These are phyloP conservation scores for Pythium angustatum DNA, from an alignment of 352 stramenopile genomes.

Conservation along the genomic window DNA sequence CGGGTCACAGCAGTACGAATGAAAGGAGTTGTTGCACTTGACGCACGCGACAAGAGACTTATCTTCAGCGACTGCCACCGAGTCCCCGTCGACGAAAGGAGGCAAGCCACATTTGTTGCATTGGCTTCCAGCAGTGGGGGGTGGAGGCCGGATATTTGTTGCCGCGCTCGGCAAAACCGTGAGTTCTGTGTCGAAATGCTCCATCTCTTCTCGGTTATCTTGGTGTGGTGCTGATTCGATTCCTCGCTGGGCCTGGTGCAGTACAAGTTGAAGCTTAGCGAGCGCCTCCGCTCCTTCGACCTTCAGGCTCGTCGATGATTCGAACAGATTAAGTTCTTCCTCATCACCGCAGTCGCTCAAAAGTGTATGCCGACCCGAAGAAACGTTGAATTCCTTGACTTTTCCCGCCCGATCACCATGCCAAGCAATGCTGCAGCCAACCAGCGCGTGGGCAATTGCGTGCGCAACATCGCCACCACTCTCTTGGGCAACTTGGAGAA, in stretches of 20 bases:
- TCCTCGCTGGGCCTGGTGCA: conserved; percentile 21
- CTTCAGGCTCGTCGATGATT: neutral
- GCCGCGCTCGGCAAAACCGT: conserved; percentile 11
- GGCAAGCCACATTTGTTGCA: conserved; percentile 25
- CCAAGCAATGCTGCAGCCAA: conserved; percentile 1
- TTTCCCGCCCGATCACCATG: neutral
- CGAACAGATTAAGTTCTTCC: conserved; percentile 1
- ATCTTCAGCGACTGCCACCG: neutral
- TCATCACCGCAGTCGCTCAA: neutral
- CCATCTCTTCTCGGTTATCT: neutral
- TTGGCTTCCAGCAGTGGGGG: neutral
- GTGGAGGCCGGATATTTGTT: conserved; percentile 11
- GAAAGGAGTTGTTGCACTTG: conserved; percentile 55
- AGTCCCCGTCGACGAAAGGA: conserved; percentile 25
- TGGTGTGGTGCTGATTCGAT: neutral
- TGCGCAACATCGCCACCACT: conserved; percentile 12
- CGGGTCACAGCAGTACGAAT: conserved; percentile 77
- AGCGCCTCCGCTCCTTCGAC: conserved; percentile 6
- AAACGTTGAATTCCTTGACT: conserved; percentile 12
- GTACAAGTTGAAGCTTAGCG: conserved; percentile 11
- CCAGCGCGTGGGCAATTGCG: conserved; percentile 10
- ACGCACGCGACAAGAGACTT: conserved; percentile 48
- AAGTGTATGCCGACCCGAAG: conserved; percentile 1
- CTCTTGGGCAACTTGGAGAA: conserved; percentile 6
- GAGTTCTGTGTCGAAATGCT: conserved; percentile 10